These are phyloP conservation scores for Fomitopsis serialis DNA, from an alignment of 768 basidiomycete genomes.

Conservation along the genomic window DNA sequence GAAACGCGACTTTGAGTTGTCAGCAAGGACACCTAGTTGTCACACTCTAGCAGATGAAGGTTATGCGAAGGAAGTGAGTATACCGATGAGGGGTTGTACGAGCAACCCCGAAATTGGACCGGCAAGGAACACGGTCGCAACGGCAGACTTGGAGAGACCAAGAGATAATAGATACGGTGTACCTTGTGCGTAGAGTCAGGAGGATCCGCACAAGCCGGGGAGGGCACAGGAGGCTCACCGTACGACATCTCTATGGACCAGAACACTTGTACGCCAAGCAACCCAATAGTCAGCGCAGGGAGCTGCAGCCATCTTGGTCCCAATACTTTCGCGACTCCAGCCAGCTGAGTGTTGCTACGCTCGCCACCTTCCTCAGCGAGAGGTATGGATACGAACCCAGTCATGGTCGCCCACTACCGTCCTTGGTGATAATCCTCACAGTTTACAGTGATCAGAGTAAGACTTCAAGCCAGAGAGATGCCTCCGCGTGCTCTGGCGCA, in stretches of 20 bases:
- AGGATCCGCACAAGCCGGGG: background rate
- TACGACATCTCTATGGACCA: conserved; percentile 97
- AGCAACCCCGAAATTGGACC: conserved; percentile 88
- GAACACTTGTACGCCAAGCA: conserved; percentile 82
- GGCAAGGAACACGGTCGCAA: conserved; percentile 90
- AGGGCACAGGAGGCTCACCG: conserved; percentile 30
- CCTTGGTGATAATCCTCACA: background rate
- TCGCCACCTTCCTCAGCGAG: conserved; percentile 35
- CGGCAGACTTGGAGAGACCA: conserved; percentile 78
- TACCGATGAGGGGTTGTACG: conserved; percentile 87
- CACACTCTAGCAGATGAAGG: background rate
- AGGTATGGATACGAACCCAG: conserved; percentile 45
- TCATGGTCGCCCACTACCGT: conserved; percentile 30
- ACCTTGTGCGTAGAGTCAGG: conserved; percentile 31
- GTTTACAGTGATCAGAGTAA: background rate
- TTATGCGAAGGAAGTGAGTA: background rate
- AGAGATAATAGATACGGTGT: conserved; percentile 88
- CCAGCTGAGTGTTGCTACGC: conserved; percentile 33
- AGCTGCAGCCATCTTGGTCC: conserved; percentile 67
- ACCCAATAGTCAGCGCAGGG: conserved; percentile 68
- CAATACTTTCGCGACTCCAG: conserved; percentile 51
- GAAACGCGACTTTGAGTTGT: conserved; percentile 76
- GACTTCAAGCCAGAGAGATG: too few relatives aligned
- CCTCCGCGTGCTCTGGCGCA: too few relatives aligned
- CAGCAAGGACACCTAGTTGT: conserved; percentile 58